Conservation (phyloP, 2,329 filamentous ascomycete species). For the Epichloe coenophiala region DNA sequence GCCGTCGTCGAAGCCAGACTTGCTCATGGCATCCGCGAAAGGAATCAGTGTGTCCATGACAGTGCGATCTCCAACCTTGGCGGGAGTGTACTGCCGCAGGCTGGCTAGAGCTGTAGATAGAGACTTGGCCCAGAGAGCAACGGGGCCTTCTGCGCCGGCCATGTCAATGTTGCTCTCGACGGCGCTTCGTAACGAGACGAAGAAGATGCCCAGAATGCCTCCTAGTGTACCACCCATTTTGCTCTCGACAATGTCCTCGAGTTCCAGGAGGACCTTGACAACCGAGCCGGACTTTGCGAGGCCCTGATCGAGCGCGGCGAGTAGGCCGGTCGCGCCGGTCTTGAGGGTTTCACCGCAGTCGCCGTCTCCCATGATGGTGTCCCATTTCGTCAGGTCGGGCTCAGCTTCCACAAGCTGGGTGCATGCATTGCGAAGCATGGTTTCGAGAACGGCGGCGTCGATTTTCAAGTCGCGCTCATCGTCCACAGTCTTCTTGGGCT, state of each 20-base stretch:
- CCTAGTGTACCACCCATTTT: conserved; percentile 41
- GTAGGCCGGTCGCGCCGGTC: conserved; percentile 33
- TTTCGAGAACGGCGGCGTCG: conserved; percentile 37
- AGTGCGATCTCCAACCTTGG: conserved; percentile 41
- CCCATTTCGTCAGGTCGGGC: conserved; percentile 48
- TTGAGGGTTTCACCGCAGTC: conserved; percentile 52
- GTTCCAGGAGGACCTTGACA: conserved; percentile 30
- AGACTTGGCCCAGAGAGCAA: conserved; percentile 30
- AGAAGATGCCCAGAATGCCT: conserved; percentile 40
- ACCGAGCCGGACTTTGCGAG: conserved; percentile 30
- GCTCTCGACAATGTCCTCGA: conserved; percentile 41
- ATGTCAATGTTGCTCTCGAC: conserved; percentile 23
- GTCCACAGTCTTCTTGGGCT: conserved; percentile 23
- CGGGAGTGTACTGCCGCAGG: conserved; percentile 38
- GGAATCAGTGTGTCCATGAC: conserved; percentile 45
- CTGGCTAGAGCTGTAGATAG: conserved; percentile 30
- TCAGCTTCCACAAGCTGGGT: conserved; percentile 41
- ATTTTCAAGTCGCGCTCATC: conserved; percentile 31
- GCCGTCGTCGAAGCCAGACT: conserved; percentile 38
- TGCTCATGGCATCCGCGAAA: conserved; percentile 33
- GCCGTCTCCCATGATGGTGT: conserved; percentile 50
- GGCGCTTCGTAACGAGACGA: conserved; percentile 32
- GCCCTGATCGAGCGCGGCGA: conserved; percentile 32
- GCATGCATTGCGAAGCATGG: conserved; percentile 41
- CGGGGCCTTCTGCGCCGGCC: conserved; percentile 16